Base-by-base conservation (phyloP, 768 basidiomycete genomes). In the Cyclocybe aegerita region DNA sequence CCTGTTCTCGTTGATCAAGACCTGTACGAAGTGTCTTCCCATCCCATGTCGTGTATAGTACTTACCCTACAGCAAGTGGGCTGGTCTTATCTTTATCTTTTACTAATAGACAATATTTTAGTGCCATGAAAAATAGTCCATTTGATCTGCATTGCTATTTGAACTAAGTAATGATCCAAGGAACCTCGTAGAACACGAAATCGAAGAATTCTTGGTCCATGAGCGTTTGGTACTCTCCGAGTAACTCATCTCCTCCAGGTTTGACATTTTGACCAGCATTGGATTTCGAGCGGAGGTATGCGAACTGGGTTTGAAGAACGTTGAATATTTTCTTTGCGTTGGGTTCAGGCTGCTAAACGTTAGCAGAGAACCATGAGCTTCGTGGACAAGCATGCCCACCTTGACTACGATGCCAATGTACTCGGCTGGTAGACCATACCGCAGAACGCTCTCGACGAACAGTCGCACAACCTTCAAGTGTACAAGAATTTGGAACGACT, bases 181-280 rank as follows among this genome's bases (percentile, higher is more conserved):
- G 93, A 46, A 99, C 81, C 67, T 98, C 96, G 64, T 86, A 95
- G 63, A 96, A 65, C 16, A 98, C 92, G 61, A 98, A 99, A 69
- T 96, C 93, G 65, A 88, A 93, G 65, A 89, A 90, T 67, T 99
- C 96, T 66, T 95, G 90, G 63, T 99, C 97, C 78, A 99, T 81
- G 34, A 99, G 71, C 9, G 83, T 81, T 65, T 93, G 90, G 66
- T 90, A 99, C 68, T 99, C 96, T 56, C 94, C 96, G 10, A 81
- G 77, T 49, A 92, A 86, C 23, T 93, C 91, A 4, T 70, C 73
- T 0, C 68, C 71, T 7, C 60, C 61, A 55, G 72, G 73, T 55
- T 69, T 75, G 16, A 73, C 66, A 46, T 65, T 66, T 60, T 80
- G 79, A 12, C 70, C 71, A 9, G 73, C 68, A 52, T 81, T 83